Percentiles rank a stretch among this genome's conserved stretches.
Conservation (phyloP, 129 eudicot species). For the Flaveria robusta region DNA sequence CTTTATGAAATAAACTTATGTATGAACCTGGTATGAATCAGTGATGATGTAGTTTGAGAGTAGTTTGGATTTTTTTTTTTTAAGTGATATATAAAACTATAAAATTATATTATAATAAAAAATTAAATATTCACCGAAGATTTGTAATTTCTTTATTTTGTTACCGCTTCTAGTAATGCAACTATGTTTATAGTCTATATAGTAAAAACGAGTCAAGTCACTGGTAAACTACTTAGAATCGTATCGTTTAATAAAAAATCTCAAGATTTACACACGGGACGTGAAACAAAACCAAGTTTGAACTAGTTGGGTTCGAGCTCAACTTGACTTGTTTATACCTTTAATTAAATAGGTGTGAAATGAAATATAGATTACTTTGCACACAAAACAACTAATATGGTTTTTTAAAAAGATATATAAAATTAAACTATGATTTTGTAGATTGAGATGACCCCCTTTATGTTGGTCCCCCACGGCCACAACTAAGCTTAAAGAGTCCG, state of each 20-base stretch:
- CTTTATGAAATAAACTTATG: too few species aligned
- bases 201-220: neutral
- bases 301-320: neutral
- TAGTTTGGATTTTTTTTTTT: too few species aligned
- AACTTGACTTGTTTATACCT: neutral
- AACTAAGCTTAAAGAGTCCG: conserved; percentile 8
- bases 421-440: neutral
- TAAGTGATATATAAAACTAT: too few species aligned
- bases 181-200: too few species aligned
- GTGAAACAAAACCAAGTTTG: neutral
- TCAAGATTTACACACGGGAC: neutral
- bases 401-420: neutral
- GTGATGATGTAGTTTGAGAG: too few species aligned
- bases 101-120: neutral
- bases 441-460: conserved; percentile 1
- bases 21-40: too few species aligned
- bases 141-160: neutral
- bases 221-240: neutral
- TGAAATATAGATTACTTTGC: neutral
- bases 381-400: neutral
- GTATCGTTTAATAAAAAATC: neutral
- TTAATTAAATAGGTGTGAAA: neutral
- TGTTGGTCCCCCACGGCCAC: conserved; percentile 26
- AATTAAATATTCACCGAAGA: neutral
- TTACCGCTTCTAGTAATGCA: neutral